Base-by-base conservation (phyloP, 2,329 filamentous ascomycete genomes). In the Aspergillus fructus region DNA sequence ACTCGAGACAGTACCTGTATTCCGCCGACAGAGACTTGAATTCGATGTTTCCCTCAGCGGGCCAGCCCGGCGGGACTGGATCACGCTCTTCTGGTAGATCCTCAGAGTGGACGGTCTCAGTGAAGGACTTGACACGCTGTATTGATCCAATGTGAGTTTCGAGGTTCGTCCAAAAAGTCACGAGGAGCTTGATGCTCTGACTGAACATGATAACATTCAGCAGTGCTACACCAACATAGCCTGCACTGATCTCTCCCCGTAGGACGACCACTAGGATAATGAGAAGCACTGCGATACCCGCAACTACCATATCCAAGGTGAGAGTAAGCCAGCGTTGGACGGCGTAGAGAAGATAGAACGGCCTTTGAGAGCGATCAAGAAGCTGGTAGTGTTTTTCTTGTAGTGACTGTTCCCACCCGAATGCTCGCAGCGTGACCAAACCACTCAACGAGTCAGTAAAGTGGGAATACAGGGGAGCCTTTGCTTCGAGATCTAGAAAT, bases 401-500 rank as follows among this genome's bases (percentile, higher is more conserved):
- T 53, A 79, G 74, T 5, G 69, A 66, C 1, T 69, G 60, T n/a
- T 79, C 72, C 83, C 83, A 86, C 1, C 80, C 78, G 59, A 85
- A 86, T 1, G 84, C 81, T 9, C 83, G 78, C 24, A 86, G 76
- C 0, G 84, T 86, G 0, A 77, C 74, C 0, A 86, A 66, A 0
- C 85, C 85, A 34, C 78, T 78, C 42, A 85, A 76, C 2, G 80
- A 82, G 60, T 86, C 83, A 21, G 81, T 74, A 61, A 86, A 86
- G 58, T 85, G 74, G 15, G 76, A 82, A 71, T 83, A 85, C 0
- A 87, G 71, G 0, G 84, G 84, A 1, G 81, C 80, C 61, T 87
- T 86, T 1, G 82, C 79, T 66, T 88, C 85, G 1, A 88, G 76
- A 46, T 88, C 85, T 11, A 88, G 68, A 19, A 85, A 76, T 49